Conservation (phyloP, 2,329 filamentous ascomycete genomes). For the Kalaharituber pfeilii region DNA sequence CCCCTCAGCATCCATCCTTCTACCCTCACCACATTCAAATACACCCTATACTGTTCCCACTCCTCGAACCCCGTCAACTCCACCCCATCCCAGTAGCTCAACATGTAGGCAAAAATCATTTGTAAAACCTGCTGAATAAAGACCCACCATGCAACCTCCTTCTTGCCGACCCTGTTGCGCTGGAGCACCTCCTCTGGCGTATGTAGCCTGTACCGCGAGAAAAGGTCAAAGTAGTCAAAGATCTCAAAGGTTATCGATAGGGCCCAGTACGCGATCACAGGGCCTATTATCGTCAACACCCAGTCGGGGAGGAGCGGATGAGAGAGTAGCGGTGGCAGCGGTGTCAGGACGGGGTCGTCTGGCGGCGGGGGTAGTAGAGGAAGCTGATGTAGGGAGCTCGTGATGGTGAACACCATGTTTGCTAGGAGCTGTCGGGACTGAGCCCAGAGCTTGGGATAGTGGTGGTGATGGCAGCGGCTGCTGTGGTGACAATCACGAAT, state of each 20-base stretch:
- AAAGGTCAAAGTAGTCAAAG: constrained; percentile 70
- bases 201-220: constrained; percentile 81
- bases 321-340: constrained; percentile 53
- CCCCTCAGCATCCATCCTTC: constrained; percentile 63
- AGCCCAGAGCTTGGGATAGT: not conserved
- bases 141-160: constrained; percentile 78
- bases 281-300: constrained; percentile 55
- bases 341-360: constrained; percentile 49
- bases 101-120: constrained; percentile 47
- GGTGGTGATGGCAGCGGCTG: not conserved
- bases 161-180: constrained; percentile 70
- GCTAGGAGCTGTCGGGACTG: not conserved
- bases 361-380: constrained; percentile 66
- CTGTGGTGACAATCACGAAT: not conserved
- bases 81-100: constrained; percentile 55
- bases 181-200: constrained; percentile 80
- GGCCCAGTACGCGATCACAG: constrained; percentile 74
- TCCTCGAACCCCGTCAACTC: constrained; percentile 61
- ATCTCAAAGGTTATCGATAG: constrained; percentile 73
- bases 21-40: constrained; percentile 36
- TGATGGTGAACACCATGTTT: not conserved
- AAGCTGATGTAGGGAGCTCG: not conserved
- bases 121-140: constrained; percentile 84
- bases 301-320: constrained; percentile 56
- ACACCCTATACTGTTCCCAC: constrained; percentile 46